Conservation (phyloP, 129 eudicot species). For the Flaveria ramosissima region DNA sequence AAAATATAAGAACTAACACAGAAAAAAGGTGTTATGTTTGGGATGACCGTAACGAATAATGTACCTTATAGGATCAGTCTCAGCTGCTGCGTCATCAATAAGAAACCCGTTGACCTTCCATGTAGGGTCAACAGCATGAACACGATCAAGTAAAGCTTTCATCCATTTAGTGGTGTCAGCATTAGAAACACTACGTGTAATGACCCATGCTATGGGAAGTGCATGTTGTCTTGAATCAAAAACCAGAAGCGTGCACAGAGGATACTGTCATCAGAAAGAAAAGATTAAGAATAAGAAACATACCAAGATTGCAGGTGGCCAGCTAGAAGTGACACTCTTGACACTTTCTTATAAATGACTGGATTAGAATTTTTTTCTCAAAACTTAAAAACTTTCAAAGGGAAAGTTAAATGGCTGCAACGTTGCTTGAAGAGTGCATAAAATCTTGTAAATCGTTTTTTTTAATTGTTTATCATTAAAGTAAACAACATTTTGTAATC, state of each 20-base stretch:
- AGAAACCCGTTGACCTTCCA: conserved; percentile 85
- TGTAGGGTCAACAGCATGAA: conserved; percentile 68
- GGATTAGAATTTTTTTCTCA: background rate
- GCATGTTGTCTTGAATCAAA: conserved; percentile 98
- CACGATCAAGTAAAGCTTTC: conserved; percentile 82
- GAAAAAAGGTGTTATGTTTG: background rate
- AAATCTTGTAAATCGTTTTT: background rate
- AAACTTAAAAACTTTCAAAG: background rate
- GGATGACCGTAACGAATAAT: background rate
- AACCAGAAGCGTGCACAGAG: conserved; percentile 90
- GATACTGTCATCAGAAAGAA: conserved; percentile 66
- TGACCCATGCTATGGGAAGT: conserved; percentile 95
- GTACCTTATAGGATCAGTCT: conserved; percentile 88
- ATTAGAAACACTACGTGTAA: conserved; percentile 84
- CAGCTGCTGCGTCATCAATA: conserved; percentile 89
- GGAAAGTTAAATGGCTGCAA: background rate
- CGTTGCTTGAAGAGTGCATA: background rate
- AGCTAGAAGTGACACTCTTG: background rate
- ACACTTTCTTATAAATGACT: background rate
- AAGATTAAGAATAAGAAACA: background rate
- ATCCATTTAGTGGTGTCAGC: conserved; percentile 82
- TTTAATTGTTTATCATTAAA: background rate
- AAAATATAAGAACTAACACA: background rate
- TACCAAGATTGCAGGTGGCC: background rate
- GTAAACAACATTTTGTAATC: background rate